phyloP scores from a whole-genome alignment of 2,329 filamentous ascomycete species.

The Clonostachys rhizophaga region DNA sequence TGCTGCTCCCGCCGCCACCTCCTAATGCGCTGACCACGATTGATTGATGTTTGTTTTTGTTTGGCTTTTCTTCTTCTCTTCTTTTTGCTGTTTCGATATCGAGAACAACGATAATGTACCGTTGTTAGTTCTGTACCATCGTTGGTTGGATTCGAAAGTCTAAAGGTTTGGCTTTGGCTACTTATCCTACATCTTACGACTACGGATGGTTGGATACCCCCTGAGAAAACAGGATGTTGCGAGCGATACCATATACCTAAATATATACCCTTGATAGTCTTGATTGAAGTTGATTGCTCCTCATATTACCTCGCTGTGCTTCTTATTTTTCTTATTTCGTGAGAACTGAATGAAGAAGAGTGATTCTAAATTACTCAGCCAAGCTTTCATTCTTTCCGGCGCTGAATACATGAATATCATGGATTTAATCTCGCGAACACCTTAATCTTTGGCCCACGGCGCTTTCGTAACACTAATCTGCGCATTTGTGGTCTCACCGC shows the following conservation, averaged over 20 bases:
- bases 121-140: background rate
- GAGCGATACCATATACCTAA: conserved; percentile 1
- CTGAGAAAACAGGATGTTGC: background rate
- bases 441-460: conserved; percentile 32
- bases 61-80: conserved; percentile 2
- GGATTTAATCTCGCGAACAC: no score
- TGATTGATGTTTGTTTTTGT: background rate
- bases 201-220: conserved; percentile 6
- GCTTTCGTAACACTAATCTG: conserved; percentile 38
- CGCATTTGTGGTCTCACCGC: conserved; percentile 21
- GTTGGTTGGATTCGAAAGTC: background rate
- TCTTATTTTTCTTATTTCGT: no score
- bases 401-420: no score
- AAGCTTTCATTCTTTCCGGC: no score
- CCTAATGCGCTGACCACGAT: conserved; percentile 5
- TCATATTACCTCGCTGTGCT: no score
- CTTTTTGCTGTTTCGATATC: background rate
- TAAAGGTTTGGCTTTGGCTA: no score
- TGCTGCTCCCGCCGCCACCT: conserved; percentile 11
- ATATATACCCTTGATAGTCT: no score
- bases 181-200: no score
- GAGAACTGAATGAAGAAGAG: background rate
- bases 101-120: no score
- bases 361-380: no score
- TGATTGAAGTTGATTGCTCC: no score